Base-by-base conservation (phyloP, 2,329 filamentous ascomycete genomes). In the Chaetomium olivaceum region DNA sequence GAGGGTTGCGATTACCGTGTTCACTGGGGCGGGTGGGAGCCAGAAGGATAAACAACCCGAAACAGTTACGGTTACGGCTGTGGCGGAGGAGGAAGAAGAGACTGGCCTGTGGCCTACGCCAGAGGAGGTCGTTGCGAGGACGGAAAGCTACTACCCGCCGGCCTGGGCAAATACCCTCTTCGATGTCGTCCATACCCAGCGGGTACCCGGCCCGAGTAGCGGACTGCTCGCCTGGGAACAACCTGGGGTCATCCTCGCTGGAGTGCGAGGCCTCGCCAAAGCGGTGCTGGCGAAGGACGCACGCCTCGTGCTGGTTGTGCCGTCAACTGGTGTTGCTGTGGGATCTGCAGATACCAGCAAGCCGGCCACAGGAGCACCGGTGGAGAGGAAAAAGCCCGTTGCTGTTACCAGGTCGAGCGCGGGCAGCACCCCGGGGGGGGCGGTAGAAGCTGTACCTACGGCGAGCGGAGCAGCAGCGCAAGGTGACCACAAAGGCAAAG, bases 171-270 rank as follows among this genome's bases (percentile, higher is more conserved):
- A 76, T 9, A 66, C 75, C 16, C 75, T 74, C 7, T 85, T 81
- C 66, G 73, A 80, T 14, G 78, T 85, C 1, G 69, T 83, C 0
- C 75, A 79, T 63, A 74, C 77, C 21, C 77, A 77, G 58, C 77
- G 82, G 33, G 75, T 76, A 0, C 14, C 71, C 5, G 82, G 81
- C 2, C 74, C 73, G 4, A 75, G 80, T 0, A 81, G 81, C 0
- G 81, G 82, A 0, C 74, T 85, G 39, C 69, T 85, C 39, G 78
- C 80, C 12, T 83, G 81, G 79, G 82, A 84, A 65, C 74, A 78
- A 19, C 82, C 82, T 1, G 79, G 82, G 36, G 70, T 82, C 46
- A 80, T 85, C 63, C 69, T 74, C 0, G 70, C 76, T 2, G 83
- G 83, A 0, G 75, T 78, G 2, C 74, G 78, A 39, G 77, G 75